Conservation (phyloP, 345 rosid species). For the Luvunga scandens region DNA sequence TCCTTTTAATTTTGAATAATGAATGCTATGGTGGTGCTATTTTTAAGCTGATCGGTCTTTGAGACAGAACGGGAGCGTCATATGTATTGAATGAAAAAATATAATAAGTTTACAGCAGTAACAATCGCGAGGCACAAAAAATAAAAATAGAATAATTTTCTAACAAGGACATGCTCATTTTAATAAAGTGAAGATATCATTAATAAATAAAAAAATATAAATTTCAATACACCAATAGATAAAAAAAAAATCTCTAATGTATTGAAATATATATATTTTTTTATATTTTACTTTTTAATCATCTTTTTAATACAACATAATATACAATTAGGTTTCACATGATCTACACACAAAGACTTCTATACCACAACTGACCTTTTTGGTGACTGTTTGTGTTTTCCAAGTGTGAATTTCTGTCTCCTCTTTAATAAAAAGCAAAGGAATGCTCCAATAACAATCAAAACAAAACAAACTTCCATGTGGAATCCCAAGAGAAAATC, state of each 20-base stretch:
- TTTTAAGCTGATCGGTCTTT: constrained; percentile 86
- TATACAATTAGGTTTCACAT: not conserved
- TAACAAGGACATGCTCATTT: too few relatives aligned
- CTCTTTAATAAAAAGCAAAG: constrained; percentile 50
- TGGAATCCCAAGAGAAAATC: constrained; percentile 40
- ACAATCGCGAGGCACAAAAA: not conserved
- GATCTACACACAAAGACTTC: constrained; percentile 4
- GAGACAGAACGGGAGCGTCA: constrained; percentile 80
- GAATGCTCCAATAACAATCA: constrained; percentile 46
- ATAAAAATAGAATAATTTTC: too few relatives aligned
- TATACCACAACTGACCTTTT: constrained; percentile 30
- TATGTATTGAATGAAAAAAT: constrained; percentile 17
- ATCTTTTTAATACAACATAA: not conserved
- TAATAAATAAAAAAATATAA: too few relatives aligned
- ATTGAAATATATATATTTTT: not conserved
- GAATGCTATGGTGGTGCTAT: constrained; percentile 20
- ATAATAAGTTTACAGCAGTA: not conserved
- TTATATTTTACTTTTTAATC: too few relatives aligned
- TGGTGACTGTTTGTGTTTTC: constrained; percentile 45
- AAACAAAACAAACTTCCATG: constrained; percentile 42
- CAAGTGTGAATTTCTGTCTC: constrained; percentile 44
- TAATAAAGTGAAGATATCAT: too few relatives aligned
- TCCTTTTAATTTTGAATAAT: not conserved
- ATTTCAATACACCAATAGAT: too few relatives aligned
- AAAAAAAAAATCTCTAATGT: not conserved